These are phyloP conservation scores for Geranium brycei DNA, from an alignment of 345 rosid genomes.

Conservation along the genomic window DNA sequence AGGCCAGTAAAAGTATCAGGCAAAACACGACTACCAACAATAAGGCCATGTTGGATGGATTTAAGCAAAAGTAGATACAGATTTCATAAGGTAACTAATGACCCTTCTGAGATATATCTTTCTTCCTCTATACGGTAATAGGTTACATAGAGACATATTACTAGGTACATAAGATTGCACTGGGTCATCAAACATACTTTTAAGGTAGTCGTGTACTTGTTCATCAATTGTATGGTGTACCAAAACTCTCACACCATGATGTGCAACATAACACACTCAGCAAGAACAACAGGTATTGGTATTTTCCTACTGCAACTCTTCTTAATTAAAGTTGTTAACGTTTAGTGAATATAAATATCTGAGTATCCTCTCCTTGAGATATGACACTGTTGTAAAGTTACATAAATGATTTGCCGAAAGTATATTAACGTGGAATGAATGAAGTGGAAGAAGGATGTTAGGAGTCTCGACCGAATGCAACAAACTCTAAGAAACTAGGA, in stretches of 20 bases:
- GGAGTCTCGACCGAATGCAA: no score
- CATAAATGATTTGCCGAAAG: no score
- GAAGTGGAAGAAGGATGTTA: no score
- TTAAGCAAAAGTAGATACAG: no score
- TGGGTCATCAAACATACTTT: background rate
- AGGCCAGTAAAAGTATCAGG: no score
- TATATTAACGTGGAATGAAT: no score
- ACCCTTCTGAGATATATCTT: background rate
- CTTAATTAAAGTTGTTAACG: background rate
- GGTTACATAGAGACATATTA: background rate
- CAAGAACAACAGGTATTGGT: background rate
- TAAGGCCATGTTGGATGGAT: no score
- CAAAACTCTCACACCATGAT: background rate
- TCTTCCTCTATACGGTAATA: no score
- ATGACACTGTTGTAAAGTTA: no score
- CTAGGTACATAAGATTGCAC: background rate
- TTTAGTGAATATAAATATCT: background rate
- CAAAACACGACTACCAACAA: no score
- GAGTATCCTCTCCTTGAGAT: background rate
- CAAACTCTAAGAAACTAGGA: no score
- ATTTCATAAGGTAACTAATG: background rate
- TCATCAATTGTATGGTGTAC: background rate
- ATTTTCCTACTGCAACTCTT: background rate
- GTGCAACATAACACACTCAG: background rate
- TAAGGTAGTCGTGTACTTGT: background rate